Conservation (phyloP, 2,329 filamentous ascomycete species). For the Dryadomyces quercivorus region DNA sequence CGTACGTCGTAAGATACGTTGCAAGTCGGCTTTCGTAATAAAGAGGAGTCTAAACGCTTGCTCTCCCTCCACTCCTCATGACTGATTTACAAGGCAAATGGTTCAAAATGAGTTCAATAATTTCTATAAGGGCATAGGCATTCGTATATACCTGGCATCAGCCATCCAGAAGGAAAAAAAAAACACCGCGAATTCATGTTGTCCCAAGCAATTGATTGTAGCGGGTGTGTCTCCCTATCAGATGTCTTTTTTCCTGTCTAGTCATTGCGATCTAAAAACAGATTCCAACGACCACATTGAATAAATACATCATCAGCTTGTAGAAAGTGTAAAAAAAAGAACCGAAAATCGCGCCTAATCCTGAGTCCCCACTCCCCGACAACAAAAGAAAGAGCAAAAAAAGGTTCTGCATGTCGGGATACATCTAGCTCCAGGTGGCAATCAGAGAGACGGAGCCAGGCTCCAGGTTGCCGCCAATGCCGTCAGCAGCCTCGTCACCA, state of each 20-base stretch:
- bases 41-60: no score
- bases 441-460: constrained; percentile 13
- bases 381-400: neutral
- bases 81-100: neutral
- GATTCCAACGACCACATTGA: neutral
- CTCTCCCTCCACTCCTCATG: no score
- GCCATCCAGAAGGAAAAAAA: neutral
- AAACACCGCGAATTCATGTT: neutral
- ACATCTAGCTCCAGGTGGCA: constrained; percentile 9
- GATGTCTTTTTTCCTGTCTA: neutral
- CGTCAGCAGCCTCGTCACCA: constrained; percentile 21
- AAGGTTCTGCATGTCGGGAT: neutral
- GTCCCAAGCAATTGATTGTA: neutral
- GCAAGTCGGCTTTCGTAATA: no score
- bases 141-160: neutral
- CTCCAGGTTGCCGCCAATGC: constrained; percentile 22
- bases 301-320: neutral
- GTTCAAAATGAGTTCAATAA: neutral
- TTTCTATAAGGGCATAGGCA: neutral
- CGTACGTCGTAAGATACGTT: no score
- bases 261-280: neutral
- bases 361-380: neutral
- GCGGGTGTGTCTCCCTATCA: neutral
- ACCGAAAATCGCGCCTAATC: neutral
- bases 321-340: neutral